These are phyloP conservation scores for Gentiana dahurica DNA, from an alignment of 257 asterid species.

Conservation along the genomic window DNA sequence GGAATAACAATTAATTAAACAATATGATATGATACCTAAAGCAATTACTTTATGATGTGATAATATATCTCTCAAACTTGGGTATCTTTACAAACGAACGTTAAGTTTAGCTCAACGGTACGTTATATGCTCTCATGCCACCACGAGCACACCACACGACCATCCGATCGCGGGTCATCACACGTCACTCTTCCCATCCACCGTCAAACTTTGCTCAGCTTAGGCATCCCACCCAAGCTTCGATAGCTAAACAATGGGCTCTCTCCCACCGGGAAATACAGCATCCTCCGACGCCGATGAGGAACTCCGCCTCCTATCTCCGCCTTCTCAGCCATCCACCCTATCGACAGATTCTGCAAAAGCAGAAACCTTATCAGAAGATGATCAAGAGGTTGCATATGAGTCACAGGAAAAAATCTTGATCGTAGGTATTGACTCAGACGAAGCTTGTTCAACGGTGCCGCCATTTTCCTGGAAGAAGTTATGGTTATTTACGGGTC, in stretches of 20 bases:
- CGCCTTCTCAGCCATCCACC: slow-evolving; percentile 9
- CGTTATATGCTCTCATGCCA: background rate
- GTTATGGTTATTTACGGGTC: slow-evolving; percentile 87
- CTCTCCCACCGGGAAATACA: slow-evolving; percentile 27
- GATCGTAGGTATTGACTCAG: slow-evolving; percentile 42
- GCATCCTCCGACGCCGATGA: slow-evolving; percentile 38
- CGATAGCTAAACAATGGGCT: slow-evolving; percentile 33
- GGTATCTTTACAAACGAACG: no score
- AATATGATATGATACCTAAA: no score
- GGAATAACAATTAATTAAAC: no score
- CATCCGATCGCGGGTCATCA: slow-evolving; percentile 7
- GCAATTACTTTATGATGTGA: no score
- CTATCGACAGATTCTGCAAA: slow-evolving; percentile 15
- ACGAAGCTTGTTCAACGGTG: slow-evolving; percentile 16
- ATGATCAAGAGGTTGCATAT: slow-evolving; percentile 36
- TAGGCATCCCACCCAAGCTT: background rate
- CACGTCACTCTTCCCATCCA: background rate
- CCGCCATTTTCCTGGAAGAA: slow-evolving; percentile 76
- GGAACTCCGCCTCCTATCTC: slow-evolving; percentile 39
- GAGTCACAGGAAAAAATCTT: slow-evolving; percentile 52
- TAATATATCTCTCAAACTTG: no score
- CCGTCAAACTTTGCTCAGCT: background rate
- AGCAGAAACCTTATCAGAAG: background rate
- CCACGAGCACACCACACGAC: slow-evolving; percentile 19
- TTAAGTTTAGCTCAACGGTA: no score